Conservation (phyloP, 148 eudicot species). For the Hydrangea macrophylla region DNA sequence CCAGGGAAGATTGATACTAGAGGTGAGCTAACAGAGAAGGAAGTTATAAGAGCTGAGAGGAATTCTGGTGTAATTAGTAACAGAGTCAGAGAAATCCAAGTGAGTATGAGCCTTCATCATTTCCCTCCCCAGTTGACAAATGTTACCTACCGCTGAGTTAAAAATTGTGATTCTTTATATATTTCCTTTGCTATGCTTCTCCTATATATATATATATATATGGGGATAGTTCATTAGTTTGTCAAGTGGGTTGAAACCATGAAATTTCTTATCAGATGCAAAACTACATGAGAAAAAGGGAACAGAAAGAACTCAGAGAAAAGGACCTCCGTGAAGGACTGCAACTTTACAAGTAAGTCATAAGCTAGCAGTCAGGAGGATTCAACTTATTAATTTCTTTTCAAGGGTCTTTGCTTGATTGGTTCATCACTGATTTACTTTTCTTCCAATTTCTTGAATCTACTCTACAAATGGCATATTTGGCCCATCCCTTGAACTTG, state of each 20-base stretch:
- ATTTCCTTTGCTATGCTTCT: too few species aligned
- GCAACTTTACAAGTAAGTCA: slow-evolving; percentile 67
- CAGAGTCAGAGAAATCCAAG: slow-evolving; percentile 90
- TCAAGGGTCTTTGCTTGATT: not conserved
- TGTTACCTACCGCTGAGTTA: not conserved
- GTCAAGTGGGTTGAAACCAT: slow-evolving; percentile 9
- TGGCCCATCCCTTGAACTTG: too few species aligned
- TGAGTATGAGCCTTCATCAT: slow-evolving; percentile 28
- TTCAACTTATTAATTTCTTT: not conserved
- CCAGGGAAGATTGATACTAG: slow-evolving; percentile 53
- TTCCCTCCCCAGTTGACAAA: not conserved
- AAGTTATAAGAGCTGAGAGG: slow-evolving; percentile 85
- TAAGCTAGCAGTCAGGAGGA: too few species aligned
- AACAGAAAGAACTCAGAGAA: slow-evolving; percentile 70
- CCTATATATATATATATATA: too few species aligned
- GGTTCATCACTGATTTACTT: not conserved
- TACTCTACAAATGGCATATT: too few species aligned
- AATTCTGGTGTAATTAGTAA: slow-evolving; percentile 74
- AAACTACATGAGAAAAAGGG: slow-evolving; percentile 72
- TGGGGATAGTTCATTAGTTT: not conserved
- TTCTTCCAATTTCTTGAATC: not conserved
- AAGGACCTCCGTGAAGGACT: slow-evolving; percentile 83
- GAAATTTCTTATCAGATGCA: slow-evolving; percentile 40
- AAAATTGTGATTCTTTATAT: not conserved
- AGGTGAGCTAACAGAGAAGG: slow-evolving; percentile 76